These are phyloP conservation scores for Colletotrichum coccodes DNA, from an alignment of 2,329 filamentous ascomycete genomes.

Conservation along the genomic window DNA sequence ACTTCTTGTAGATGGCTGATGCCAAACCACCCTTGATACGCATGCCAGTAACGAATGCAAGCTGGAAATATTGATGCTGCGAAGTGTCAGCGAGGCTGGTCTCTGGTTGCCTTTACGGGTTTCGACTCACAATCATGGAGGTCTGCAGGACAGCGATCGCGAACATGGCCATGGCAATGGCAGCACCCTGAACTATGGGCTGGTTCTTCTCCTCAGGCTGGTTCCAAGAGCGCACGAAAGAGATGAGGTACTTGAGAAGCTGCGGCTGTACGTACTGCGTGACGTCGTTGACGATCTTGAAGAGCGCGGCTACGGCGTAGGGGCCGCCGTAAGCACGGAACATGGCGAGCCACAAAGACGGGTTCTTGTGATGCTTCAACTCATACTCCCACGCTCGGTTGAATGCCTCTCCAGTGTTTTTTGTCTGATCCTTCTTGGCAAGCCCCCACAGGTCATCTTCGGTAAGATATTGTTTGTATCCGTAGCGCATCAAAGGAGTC, in stretches of 20 bases:
- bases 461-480: slow-evolving; percentile 90
- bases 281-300: slow-evolving; percentile 89
- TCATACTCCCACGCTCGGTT: slow-evolving; percentile 82
- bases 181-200: slow-evolving; percentile 83
- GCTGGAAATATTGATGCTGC: slow-evolving; percentile 94
- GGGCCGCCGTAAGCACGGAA: slow-evolving; percentile 87
- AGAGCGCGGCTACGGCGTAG: slow-evolving; percentile 82
- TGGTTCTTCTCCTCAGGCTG: slow-evolving; percentile 64
- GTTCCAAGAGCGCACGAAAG: slow-evolving; percentile 83
- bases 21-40: slow-evolving; percentile 91
- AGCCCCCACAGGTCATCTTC: slow-evolving; percentile 97
- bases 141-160: slow-evolving; percentile 87
- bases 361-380: slow-evolving; percentile 72
- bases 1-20: slow-evolving; percentile 92
- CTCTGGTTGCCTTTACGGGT: not conserved
- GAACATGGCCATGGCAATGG: slow-evolving; percentile 95
- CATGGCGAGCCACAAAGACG: slow-evolving; percentile 88
- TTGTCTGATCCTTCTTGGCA: slow-evolving; percentile 81
- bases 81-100: slow-evolving; percentile 26
- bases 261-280: slow-evolving; percentile 93
- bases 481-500: slow-evolving; percentile 96
- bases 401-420: slow-evolving; percentile 75
- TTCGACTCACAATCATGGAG: slow-evolving; percentile 70
- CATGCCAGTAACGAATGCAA: slow-evolving; percentile 96
- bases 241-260: slow-evolving; percentile 83